Evolutionary conservation across 768 basidiomycete genomes (phyloP), one percentile per base, ranked within the genome.

Genomic region (Lyophyllum shimeji): DNA sequence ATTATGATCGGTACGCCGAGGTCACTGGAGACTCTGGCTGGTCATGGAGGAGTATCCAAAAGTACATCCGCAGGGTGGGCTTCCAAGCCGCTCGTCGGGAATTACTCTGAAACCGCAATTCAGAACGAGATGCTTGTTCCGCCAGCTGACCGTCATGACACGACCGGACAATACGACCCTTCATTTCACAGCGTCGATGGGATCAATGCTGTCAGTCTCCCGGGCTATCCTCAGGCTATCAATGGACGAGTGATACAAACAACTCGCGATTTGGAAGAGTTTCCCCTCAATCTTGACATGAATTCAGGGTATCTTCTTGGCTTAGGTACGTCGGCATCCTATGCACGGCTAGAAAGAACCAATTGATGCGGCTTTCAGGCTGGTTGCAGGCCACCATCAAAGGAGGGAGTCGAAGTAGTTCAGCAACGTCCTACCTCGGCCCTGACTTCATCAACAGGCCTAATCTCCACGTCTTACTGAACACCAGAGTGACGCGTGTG

Each of bases 121-220:
- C 52, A 76, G 74, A 71, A 67, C 55, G 75, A 77, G 57, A 61
- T 56, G 34, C 71, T 64, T 24, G 57, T 58, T 1, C 53, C 61
- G 7, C 74, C 75, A 7, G 69, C 66, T 1, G 73, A 76, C 53
- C 44, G 60, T 23, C 74, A 74, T 57, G 60, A 74, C 56, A 72
- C 66, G 18, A 58, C 64, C 9, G 65, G 66, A 12, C 61, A 75
- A 58, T 69, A 63, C 39, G 53, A 69, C 48, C 73, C 75, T 1
- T 42, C 63, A 0, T 47, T 71, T 17, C 75, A 76, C 53, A 63
- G 70, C 23, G 57, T 59, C 11, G 45, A 53, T 8, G 75, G 75
- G 8, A 60, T 68, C 11, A 67, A 60, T 55, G 53, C 53, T 24
- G 69, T 73, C 45, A 68, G 65, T 51, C 54, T 74, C 15, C 64